These are phyloP conservation scores for Tricholomella constricta DNA, from an alignment of 768 basidiomycete species.

Conservation along the genomic window DNA sequence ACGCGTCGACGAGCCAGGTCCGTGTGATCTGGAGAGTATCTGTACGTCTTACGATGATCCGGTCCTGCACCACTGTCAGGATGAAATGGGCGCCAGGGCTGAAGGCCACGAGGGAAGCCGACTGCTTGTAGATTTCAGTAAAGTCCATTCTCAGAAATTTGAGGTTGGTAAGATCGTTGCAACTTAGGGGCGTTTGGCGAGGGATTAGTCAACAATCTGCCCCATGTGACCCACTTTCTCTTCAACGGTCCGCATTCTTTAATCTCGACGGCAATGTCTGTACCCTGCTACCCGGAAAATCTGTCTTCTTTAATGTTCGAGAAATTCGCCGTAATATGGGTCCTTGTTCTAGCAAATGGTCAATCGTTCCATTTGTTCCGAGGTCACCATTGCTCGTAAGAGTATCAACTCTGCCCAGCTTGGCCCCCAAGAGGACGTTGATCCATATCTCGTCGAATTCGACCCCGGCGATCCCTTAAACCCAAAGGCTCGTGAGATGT, in stretches of 20 bases:
- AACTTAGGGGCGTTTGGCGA: not conserved
- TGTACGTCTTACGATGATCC: conserved; percentile 81
- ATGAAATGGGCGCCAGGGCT: conserved; percentile 89
- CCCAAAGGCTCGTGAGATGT: conserved; percentile 41
- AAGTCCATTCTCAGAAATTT: conserved; percentile 63
- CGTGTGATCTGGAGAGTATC: conserved; percentile 83
- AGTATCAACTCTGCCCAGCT: conserved; percentile 1
- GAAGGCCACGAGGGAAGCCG: conserved; percentile 70
- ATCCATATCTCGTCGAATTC: conserved; percentile 38
- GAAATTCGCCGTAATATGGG: not conserved
- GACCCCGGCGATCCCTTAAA: conserved; percentile 43
- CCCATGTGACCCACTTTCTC: not conserved
- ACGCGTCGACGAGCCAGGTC: conserved; percentile 70
- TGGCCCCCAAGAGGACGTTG: conserved; percentile 13
- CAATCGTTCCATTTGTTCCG: conserved; percentile 1
- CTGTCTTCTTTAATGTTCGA: not conserved
- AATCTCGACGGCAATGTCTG: conserved; percentile 1
- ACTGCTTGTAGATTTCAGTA: conserved; percentile 82
- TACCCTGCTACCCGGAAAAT: not conserved
- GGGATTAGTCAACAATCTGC: not conserved
- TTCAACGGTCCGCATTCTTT: not conserved
- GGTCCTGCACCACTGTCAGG: conserved; percentile 75
- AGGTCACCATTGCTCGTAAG: conserved; percentile 3
- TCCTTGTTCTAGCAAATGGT: conserved; percentile 4
- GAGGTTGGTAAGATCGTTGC: too few species aligned